phyloP scores from a whole-genome alignment of 106 monocot genomes.

The Vanilla planifolia region DNA sequence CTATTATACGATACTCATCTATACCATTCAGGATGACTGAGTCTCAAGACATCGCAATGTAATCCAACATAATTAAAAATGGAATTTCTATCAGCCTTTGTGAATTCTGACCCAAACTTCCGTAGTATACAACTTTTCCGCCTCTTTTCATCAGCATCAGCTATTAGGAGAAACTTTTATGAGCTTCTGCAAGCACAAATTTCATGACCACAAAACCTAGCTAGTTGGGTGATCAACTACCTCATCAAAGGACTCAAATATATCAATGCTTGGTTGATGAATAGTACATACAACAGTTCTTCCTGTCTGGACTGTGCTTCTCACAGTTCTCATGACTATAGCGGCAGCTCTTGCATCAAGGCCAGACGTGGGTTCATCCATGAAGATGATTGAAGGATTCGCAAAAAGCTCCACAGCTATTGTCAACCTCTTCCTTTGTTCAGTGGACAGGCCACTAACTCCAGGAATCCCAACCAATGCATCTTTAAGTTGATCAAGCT shows the following conservation, averaged over 20 bases:
- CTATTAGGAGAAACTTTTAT: neutral
- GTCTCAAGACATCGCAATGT: too few relatives aligned
- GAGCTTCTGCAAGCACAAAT: too few relatives aligned
- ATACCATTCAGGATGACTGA: too few relatives aligned
- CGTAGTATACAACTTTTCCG: neutral
- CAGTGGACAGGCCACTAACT: conserved; percentile 47
- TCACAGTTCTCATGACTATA: conserved; percentile 60
- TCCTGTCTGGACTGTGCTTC: conserved; percentile 56
- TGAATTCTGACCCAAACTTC: neutral
- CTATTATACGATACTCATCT: too few relatives aligned
- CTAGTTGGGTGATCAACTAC: too few relatives aligned
- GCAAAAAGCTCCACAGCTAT: conserved; percentile 60
- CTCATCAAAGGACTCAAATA: conserved; percentile 64
- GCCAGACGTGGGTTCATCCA: conserved; percentile 65
- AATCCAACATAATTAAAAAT: too few relatives aligned
- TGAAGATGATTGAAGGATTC: conserved; percentile 60
- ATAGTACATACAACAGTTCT: conserved; percentile 63
- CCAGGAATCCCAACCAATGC: conserved; percentile 57
- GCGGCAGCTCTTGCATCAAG: conserved; percentile 61
- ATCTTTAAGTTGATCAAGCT: conserved; percentile 43
- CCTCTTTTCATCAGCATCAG: conserved; percentile 4
- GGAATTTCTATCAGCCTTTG: neutral
- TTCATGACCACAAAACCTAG: too few relatives aligned
- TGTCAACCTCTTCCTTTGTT: conserved; percentile 62
- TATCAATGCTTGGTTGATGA: conserved; percentile 60